Base-by-base conservation (phyloP, 139 green algal genomes). In the Mesostigma viride region DNA sequence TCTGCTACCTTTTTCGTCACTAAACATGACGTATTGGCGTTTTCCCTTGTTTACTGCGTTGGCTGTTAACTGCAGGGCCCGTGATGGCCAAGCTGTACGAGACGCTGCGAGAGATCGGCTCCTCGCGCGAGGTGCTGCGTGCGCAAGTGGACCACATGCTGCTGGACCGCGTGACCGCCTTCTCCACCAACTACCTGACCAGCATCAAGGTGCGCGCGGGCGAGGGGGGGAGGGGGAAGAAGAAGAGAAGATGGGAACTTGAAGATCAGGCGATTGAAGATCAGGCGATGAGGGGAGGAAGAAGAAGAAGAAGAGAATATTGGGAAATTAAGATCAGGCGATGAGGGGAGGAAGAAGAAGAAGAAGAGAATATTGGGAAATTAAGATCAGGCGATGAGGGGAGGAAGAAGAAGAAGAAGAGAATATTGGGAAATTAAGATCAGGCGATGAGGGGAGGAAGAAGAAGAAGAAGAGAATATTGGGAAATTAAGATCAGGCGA, bases 81-180 rank as follows among this genome's bases (percentile, higher is more conserved):
- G 65, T 71, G 65, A 65, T 71, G 27, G 27, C 53, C 24, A 65
- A 65, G 11, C 67, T 71, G 48, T 67, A 27, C 6, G 28, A 48
- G 17, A n/a, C 65, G 0, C 51, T 71, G 0, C 27, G 31, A n/a
- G 65, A 71, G 65, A 65, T 71, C 28, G 26, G 51, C 14, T 48
- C 47, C 8, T 65, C 66, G 48, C 56, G 56, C 48, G 65, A 71
- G 26, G 53, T 71, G 1, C 65, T 71, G 26, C 33, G 31, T 20
- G 66, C 65, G 32, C 65, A 71, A 48, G 62, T 68, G 35, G 62
- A 68, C 35, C 62, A 68, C 62, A 58, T 68, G 62, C 62, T 68
- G 28, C 58, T 31, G 4, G 62, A 68, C 24, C 35, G 40, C 24
- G 26, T 68, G 62, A 26, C 35, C 35, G 27, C 26, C 26, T 68